Evolutionary conservation across 345 rosid genomes (phyloP).

Genomic region (Pistacia vera): DNA sequence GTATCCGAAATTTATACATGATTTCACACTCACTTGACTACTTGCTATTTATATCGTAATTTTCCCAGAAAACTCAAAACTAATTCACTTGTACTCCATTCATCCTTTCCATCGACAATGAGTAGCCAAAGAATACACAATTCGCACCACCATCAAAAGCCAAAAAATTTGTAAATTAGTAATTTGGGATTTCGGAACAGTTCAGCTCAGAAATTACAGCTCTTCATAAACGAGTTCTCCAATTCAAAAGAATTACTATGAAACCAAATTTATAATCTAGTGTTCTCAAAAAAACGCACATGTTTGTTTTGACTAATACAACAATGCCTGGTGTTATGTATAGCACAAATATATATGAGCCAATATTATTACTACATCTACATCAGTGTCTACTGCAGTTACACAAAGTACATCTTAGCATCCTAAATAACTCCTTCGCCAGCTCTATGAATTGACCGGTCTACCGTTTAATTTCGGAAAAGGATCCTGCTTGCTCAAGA

Average conservation of each 20-base stretch:
- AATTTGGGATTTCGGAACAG: no score
- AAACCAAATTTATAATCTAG: neutral
- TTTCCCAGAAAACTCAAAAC: no score
- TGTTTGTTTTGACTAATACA: neutral
- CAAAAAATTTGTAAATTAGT: neutral
- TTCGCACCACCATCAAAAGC: neutral
- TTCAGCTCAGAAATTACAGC: neutral
- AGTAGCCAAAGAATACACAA: no score
- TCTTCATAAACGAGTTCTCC: neutral
- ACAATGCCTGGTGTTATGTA: neutral
- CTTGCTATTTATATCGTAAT: no score
- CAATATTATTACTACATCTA: neutral
- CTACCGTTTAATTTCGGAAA: slow-evolving; percentile 82
- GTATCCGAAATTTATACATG: no score
- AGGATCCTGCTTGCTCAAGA: slow-evolving; percentile 96
- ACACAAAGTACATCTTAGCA: neutral
- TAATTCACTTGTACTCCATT: no score
- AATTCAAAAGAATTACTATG: neutral
- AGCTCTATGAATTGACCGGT: slow-evolving; percentile 67
- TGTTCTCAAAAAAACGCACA: neutral
- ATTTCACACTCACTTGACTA: no score
- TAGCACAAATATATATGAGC: neutral
- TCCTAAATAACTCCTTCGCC: neutral
- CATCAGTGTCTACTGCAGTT: neutral
- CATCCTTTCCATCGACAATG: no score